Evolutionary conservation across 2,329 filamentous ascomycete genomes (phyloP).

Genomic region (Pseudogymnoascus sp.): DNA sequence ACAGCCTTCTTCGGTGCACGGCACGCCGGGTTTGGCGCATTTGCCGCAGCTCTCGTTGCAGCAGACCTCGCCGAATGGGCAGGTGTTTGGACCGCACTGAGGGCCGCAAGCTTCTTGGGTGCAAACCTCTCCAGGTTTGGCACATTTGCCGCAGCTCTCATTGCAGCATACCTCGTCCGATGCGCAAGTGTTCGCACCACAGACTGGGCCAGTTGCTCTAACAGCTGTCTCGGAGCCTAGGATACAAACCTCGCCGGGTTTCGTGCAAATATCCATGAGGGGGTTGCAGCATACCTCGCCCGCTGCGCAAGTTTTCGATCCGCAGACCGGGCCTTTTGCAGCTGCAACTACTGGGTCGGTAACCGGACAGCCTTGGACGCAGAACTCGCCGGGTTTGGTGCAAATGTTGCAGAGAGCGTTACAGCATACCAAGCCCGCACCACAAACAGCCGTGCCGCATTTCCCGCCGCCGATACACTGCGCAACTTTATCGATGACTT

Average conservation of each 20-base stretch:
- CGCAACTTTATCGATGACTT: neutral
- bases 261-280: neutral
- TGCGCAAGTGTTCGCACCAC: neutral
- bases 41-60: constrained; percentile 18
- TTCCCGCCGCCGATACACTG: neutral
- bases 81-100: neutral
- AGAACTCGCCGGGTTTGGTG: neutral
- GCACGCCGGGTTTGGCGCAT: constrained; percentile 12
- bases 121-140: neutral
- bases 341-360: neutral
- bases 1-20: constrained; percentile 15
- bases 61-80: constrained; percentile 16
- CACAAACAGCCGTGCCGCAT: neutral
- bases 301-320: neutral
- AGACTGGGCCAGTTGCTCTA: neutral
- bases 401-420: neutral
- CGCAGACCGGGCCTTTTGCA: neutral
- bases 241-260: neutral
- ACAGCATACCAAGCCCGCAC: neutral
- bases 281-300: neutral
- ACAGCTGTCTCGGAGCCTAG: neutral
- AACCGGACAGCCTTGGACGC: neutral
- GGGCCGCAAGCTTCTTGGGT: neutral
- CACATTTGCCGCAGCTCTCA: neutral
- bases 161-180: neutral